Percentiles rank a stretch among this genome's conserved stretches.
phyloP scores from a whole-genome alignment of 805 yeast genomes.

The Candida xyloterini region DNA sequence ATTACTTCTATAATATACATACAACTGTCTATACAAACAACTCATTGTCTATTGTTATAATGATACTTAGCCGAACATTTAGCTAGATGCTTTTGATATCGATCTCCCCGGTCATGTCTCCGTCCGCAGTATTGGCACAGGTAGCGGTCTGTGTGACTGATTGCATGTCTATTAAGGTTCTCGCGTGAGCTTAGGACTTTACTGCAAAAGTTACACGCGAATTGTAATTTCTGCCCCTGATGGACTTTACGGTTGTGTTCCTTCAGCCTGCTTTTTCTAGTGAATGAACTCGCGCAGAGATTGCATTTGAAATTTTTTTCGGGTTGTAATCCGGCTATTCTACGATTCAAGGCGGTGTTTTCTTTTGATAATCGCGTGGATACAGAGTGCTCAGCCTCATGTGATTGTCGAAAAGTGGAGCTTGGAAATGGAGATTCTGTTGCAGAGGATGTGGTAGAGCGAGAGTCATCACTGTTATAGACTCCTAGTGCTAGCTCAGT shows the following conservation, averaged over 20 bases:
- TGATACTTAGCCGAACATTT: slow-evolving; percentile 15
- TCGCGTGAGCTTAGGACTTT: slow-evolving; percentile 22
- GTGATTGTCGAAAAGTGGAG: not conserved
- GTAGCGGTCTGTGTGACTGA: slow-evolving; percentile 30
- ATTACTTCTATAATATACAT: not conserved
- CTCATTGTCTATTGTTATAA: not conserved
- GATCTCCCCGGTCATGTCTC: slow-evolving; percentile 27
- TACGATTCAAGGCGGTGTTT: not conserved
- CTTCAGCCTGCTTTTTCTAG: slow-evolving; percentile 27
- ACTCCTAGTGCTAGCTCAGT: not conserved
- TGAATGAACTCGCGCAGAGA: slow-evolving; percentile 24
- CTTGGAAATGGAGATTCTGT: not conserved
- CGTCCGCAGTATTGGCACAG: slow-evolving; percentile 23
- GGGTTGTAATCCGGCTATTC: not conserved
- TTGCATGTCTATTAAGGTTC: slow-evolving; percentile 28
- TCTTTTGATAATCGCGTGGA: not conserved
- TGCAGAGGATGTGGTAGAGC: not conserved
- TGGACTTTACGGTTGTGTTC: slow-evolving; percentile 27
- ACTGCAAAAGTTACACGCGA: slow-evolving; percentile 22
- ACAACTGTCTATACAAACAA: too few relatives aligned
- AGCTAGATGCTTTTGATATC: slow-evolving; percentile 23
- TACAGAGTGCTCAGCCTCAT: not conserved
- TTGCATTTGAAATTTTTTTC: slow-evolving; percentile 18
- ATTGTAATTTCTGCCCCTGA: slow-evolving; percentile 18
- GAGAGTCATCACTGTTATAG: not conserved